These are phyloP conservation scores for Microbotryomycetes sp. DNA, from an alignment of 1,284 basidiomycete genomes.

Conservation along the genomic window DNA sequence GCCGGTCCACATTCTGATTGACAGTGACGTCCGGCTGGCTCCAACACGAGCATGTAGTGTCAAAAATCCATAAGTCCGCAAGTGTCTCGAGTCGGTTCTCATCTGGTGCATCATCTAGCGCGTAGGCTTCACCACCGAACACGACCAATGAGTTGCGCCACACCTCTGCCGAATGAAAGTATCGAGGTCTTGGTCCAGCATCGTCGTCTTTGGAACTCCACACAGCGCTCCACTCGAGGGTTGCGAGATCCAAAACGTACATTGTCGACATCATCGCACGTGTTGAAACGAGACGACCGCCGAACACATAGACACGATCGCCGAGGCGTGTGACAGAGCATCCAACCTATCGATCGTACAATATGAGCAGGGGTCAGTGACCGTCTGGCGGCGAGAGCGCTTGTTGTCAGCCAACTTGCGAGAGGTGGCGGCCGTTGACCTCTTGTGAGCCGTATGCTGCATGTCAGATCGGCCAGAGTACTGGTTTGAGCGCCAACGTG, in stretches of 20 bases:
- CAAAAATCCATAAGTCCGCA: conserved; percentile 77
- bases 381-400: too few species aligned
- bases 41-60: conserved; percentile 65
- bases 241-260: conserved; percentile 74
- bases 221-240: conserved; percentile 68
- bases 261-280: conserved; percentile 81
- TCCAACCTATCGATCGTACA: conserved; percentile 27
- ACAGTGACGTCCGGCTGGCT: conserved; percentile 28
- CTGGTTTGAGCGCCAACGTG: conserved; percentile 2
- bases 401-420: too few species aligned
- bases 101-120: not conserved
- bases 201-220: conserved; percentile 22
- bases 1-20: conserved; percentile 47
- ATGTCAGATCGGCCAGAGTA: conserved; percentile 20
- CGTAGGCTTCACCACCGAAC: conserved; percentile 85
- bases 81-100: conserved; percentile 61
- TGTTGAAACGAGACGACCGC: conserved; percentile 76
- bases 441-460: conserved; percentile 3
- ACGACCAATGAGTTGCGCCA: conserved; percentile 81
- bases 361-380: too few species aligned
- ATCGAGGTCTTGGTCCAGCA: conserved; percentile 41
- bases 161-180: conserved; percentile 84
- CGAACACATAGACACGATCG: conserved; percentile 79
- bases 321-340: conserved; percentile 71
- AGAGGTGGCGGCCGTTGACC: conserved; percentile 19